Evolutionary conservation across 257 asterid genomes (phyloP).

Genomic region (Fraxinus americana): DNA sequence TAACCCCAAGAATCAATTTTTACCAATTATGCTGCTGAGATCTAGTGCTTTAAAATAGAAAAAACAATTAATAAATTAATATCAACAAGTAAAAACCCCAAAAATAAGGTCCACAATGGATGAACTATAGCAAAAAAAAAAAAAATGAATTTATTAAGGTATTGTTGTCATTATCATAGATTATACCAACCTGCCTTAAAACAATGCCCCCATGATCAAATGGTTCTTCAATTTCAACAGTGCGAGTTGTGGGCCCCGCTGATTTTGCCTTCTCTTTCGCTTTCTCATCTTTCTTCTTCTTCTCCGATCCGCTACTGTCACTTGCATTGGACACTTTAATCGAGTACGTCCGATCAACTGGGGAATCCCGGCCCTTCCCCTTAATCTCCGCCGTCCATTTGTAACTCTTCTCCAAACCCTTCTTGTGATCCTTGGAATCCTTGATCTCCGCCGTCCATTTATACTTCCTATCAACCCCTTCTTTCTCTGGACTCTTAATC

Average conservation of each 20-base stretch:
- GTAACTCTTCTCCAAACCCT: constrained; percentile 49
- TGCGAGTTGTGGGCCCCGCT: constrained; percentile 31
- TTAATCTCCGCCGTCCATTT: constrained; percentile 77
- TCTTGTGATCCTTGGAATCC: constrained; percentile 51
- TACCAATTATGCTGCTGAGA: not conserved
- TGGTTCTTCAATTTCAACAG: constrained; percentile 70
- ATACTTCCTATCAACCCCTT: constrained; percentile 60
- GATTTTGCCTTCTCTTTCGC: constrained; percentile 40
- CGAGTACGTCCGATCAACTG: constrained; percentile 59
- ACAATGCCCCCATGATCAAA: constrained; percentile 66
- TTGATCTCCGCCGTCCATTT: constrained; percentile 72
- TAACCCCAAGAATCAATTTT: not conserved
- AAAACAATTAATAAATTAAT: not conserved
- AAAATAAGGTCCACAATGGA: not conserved
- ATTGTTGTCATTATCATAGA: not conserved
- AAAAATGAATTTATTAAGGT: not conserved
- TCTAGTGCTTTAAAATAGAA: not conserved
- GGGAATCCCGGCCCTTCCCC: constrained; percentile 50
- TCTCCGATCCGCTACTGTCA: constrained; percentile 23
- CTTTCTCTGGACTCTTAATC: constrained; percentile 62
- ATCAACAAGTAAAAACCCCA: not conserved
- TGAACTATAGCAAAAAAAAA: not conserved
- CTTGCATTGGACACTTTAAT: constrained; percentile 49
- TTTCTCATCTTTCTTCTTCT: constrained; percentile 34
- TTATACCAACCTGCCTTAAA: constrained; percentile 62